Evolutionary conservation across 495 filamentous ascomycete genomes (phyloP).

Genomic region (Cetradonia linearis): DNA sequence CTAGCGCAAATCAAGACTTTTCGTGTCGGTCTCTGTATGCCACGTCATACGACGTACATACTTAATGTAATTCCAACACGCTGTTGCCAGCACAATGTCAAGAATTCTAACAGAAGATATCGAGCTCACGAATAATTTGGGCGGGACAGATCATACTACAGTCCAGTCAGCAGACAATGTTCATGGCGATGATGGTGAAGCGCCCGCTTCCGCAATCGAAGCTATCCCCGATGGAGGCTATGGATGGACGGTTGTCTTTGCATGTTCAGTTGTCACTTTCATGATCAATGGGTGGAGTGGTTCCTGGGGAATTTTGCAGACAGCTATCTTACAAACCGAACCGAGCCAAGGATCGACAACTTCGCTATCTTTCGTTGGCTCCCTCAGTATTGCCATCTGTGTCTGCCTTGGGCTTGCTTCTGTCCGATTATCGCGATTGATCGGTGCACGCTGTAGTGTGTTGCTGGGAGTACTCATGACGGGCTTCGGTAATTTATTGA

Average conservation of each 20-base stretch:
- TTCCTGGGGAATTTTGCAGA: conserved; percentile 50
- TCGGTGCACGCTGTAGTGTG: conserved; percentile 38
- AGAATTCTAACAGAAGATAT: conserved; percentile 4
- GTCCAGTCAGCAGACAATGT: not conserved
- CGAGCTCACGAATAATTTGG: not conserved
- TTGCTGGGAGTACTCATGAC: conserved; percentile 39
- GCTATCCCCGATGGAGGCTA: conserved; percentile 45
- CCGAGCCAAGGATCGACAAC: conserved; percentile 35
- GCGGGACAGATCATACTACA: not conserved
- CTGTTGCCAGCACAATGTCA: not conserved
- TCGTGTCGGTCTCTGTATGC: too few species aligned
- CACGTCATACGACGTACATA: too few species aligned
- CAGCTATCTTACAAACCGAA: conserved; percentile 37
- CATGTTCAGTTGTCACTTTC: conserved; percentile 42
- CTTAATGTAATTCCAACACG: too few species aligned
- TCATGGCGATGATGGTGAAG: not conserved
- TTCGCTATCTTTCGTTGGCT: conserved; percentile 48
- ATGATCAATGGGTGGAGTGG: conserved; percentile 45
- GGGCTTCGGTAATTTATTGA: conserved; percentile 39
- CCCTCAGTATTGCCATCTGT: conserved; percentile 39
- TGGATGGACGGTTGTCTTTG: conserved; percentile 47
- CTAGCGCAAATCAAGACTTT: too few species aligned
- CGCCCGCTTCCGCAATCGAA: conserved; percentile 11
- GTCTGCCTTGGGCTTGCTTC: conserved; percentile 41
- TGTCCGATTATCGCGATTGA: conserved; percentile 38